Evolutionary conservation across 352 stramenopile species (phyloP), one percentile per base, ranked within the genome.

Genomic region (Globisporangium acanthophoron): DNA sequence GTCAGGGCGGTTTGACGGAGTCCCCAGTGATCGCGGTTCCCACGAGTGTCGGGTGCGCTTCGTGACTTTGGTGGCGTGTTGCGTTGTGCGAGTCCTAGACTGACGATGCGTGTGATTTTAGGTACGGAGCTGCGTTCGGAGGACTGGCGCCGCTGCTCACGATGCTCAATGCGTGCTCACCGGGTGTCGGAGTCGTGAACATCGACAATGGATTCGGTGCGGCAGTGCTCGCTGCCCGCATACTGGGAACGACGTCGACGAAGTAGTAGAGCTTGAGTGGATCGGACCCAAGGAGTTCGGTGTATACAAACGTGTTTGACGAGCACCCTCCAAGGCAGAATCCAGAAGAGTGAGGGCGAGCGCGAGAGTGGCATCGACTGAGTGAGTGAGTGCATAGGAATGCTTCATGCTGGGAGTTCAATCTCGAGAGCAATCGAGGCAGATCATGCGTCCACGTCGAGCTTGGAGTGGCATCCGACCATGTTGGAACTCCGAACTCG

Each of bases 141-240:
- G 97, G 96, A 0, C 70, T 99, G 11, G 96, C 92, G 52, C 96
- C 96, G 0, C 74, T 99, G 48, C 72, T 99, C 18, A 98, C 96
- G 11, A 99, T 99, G 96, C 77, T 99, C 37, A 99, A 99, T 70
- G 94, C 88, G 20, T 99, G 96, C 67, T 97, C 93, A 45, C 97
- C 97, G 15, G 97, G 97, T n/a, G 95, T 99, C 3, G 92, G 90
- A n/a, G 95, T 99, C 41, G 94, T 99, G n/a, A 99, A 99, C 70
- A 98, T 99, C 61, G 97, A 99, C 73, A 99, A 99, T 66, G 97
- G 97, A 39, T 99, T 99, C 74, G 96, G 96, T 6, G 97, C 92
- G 5, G 97, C 96, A 9, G 93, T 97, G 0, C 85, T 98, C 29
- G 97, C 95, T 72, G 79, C 48, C 13, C 35, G 49, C 12, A 49